phyloP scores from a whole-genome alignment of 805 yeast species.

The Yarrowia phangngaensis region DNA sequence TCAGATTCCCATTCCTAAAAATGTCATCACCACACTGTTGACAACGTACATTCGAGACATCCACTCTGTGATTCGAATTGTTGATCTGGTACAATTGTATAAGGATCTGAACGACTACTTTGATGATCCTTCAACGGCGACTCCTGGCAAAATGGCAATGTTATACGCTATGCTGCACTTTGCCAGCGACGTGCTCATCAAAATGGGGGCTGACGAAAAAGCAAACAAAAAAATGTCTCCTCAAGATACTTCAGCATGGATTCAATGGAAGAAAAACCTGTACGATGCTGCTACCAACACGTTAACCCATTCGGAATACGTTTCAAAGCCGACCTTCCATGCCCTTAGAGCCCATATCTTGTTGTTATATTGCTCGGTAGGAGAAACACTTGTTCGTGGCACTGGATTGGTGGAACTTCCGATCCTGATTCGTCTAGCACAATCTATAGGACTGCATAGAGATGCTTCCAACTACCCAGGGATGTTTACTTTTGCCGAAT shows the following conservation, averaged over 20 bases:
- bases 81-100: constrained; percentile 5
- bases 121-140: neutral
- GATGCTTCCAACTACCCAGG: constrained; percentile 16
- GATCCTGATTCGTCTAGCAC: constrained; percentile 17
- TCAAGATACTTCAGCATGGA: neutral
- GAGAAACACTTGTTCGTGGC: constrained; percentile 7
- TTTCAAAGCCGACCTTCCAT: constrained; percentile 6
- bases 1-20: neutral
- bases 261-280: constrained; percentile 3
- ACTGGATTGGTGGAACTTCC: constrained; percentile 8
- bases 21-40: neutral
- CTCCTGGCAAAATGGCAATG: constrained; percentile 1
- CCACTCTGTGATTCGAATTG: constrained; percentile 14
- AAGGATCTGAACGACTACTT: neutral
- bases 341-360: constrained; percentile 10
- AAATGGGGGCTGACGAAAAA: neutral
- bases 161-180: constrained; percentile 15
- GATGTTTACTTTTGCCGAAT: constrained; percentile 21
- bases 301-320: neutral
- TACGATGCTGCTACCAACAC: constrained; percentile 2
- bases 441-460: constrained; percentile 15
- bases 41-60: constrained; percentile 9
- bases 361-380: constrained; percentile 7
- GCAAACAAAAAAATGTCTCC: neutral
- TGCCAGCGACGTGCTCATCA: constrained; percentile 17